Evolutionary conservation across 148 eudicot species (phyloP), one percentile per base, ranked within the genome.

Genomic region (Chenopodium berlandieri): DNA sequence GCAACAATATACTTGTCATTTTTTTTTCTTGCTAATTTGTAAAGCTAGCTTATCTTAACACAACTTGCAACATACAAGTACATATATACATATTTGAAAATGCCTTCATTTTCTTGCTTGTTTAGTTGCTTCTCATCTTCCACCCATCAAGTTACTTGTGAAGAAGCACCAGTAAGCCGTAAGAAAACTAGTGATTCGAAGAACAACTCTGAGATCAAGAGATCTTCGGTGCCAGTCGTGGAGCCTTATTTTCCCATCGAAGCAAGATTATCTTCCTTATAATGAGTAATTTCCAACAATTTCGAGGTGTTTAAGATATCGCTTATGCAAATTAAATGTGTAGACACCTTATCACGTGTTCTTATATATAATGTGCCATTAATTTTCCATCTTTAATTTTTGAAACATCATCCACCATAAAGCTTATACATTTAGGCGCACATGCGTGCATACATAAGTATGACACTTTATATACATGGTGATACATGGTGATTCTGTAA

Each of bases 191-290:
- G 13, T 48, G 76, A 76, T 5, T 9, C 46, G 20, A 70, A 73
- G 76, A 27, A 47, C 30, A 7, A 16, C 72, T 69, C 75, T 4
- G 12, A 65, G 71, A 37, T 27, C 69, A 77, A 37, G 7, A 76
- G 75, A 12, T 60, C 71, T 0, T 40, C 78, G 6, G 52, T 63
- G 22, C 81, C 85, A n/a, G 78, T 83, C 32, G 73, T 71, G 6
- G 73, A 72, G 17, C 78, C 85, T 1, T 78, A 83, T 64, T 83
- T 83, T 27, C 85, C 85, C 10, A 67, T 83, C n/a, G 85, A 81
- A 73, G 27, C 81, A 0, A 62, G 32, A 23, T 71, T 72, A 47
- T 82, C 81, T 71, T 40, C 56, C 44, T 71, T 82, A 47, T 82
- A 58, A 82, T 58, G 10, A 47, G 9, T 47, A 11, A 47, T 47